Evolutionary conservation across 495 filamentous ascomycete species (phyloP).

Genomic region (Penicillium macrosclerotiorum): DNA sequence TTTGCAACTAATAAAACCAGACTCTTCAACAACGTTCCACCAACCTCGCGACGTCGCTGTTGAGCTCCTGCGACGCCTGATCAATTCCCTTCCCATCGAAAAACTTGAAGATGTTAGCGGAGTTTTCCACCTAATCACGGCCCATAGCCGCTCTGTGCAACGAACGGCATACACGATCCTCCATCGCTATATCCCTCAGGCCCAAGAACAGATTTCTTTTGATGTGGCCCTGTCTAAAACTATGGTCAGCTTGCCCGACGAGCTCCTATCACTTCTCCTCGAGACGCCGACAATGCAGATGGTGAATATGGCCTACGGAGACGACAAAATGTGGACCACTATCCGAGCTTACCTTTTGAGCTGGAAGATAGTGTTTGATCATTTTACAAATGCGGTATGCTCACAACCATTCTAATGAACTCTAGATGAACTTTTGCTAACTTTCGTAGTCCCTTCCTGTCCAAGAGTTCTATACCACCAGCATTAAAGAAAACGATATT

Average conservation of each 20-base stretch:
- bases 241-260: slow-evolving; percentile 62
- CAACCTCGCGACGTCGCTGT: slow-evolving; percentile 71
- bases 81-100: slow-evolving; percentile 57
- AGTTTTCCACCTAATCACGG: slow-evolving; percentile 70
- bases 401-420: too few species aligned
- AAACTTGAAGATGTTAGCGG: slow-evolving; percentile 56
- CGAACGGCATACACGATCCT: slow-evolving; percentile 78
- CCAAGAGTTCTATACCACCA: slow-evolving; percentile 70
- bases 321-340: slow-evolving; percentile 42
- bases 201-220: slow-evolving; percentile 80
- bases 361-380: slow-evolving; percentile 89
- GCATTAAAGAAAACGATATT: slow-evolving; percentile 71
- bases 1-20: slow-evolving; percentile 27
- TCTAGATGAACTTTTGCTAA: too few species aligned
- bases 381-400: slow-evolving; percentile 69
- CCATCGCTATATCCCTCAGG: slow-evolving; percentile 68
- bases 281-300: slow-evolving; percentile 43
- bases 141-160: slow-evolving; percentile 71
- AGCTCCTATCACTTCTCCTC: slow-evolving; percentile 66
- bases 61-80: slow-evolving; percentile 60
- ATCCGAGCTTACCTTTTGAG: slow-evolving; percentile 79
- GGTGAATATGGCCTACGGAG: slow-evolving; percentile 46
- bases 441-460: slow-evolving; percentile 66
- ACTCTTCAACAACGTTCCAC: slow-evolving; percentile 50
- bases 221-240: slow-evolving; percentile 76